Conservation (phyloP, 73 alveolate species). For the Paramecium pentaurelia region DNA sequence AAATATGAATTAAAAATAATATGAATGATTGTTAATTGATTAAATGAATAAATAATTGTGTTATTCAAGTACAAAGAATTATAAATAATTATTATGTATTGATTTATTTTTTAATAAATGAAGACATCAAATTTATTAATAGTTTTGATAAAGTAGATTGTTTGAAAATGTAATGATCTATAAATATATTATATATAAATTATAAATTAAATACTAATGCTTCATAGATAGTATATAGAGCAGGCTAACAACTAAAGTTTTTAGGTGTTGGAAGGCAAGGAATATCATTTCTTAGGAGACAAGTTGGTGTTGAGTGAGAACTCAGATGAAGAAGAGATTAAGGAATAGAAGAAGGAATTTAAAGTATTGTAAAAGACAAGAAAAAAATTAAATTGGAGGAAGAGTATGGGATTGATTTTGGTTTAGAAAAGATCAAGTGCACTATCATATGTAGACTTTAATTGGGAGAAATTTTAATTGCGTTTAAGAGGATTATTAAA, state of each 20-base stretch:
- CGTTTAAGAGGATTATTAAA: not conserved
- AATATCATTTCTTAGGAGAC: not conserved
- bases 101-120: not conserved
- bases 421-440: slow-evolving; percentile 9
- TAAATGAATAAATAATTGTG: not conserved
- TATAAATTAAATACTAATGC: not conserved
- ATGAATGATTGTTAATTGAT: not conserved
- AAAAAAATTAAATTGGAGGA: not conserved
- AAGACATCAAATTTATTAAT: not conserved
- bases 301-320: not conserved
- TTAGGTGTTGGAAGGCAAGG: not conserved
- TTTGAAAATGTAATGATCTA: not conserved
- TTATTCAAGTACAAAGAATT: not conserved
- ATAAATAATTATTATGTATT: not conserved
- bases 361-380: not conserved
- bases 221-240: not conserved
- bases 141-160: not conserved
- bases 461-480: not conserved
- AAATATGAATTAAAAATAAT: not conserved
- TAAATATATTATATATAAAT: not conserved
- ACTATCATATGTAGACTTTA: not conserved
- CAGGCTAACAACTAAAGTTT: not conserved
- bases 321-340: not conserved
- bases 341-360: not conserved
- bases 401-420: not conserved